Evolutionary conservation across 2,329 filamentous ascomycete genomes (phyloP).

Genomic region (Aspergillus fumigatiaffinis): DNA sequence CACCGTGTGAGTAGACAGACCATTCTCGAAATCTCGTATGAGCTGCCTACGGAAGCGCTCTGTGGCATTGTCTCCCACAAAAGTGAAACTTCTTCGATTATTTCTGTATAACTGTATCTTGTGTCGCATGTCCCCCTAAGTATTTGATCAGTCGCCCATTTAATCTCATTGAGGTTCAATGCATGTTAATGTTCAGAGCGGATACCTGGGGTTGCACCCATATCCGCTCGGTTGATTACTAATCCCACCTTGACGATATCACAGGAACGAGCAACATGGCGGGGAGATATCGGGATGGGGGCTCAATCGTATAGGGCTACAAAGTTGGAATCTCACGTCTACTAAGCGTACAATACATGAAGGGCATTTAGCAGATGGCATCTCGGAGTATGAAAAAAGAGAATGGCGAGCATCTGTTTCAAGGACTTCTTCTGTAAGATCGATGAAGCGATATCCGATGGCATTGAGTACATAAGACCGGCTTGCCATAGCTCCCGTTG

Average conservation of each 20-base stretch:
- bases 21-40: not conserved
- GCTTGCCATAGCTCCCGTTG: not conserved
- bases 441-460: not conserved
- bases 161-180: not conserved
- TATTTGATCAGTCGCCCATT: not conserved
- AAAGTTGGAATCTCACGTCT: not conserved
- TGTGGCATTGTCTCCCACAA: not conserved
- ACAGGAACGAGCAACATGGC: not conserved
- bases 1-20: not conserved
- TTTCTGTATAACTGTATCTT: too few relatives aligned
- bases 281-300: not conserved
- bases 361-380: not conserved
- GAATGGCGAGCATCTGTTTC: not conserved
- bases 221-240: not conserved
- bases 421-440: not conserved
- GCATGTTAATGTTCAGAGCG: not conserved
- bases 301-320: not conserved
- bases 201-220: not conserved
- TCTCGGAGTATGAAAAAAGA: not conserved
- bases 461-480: not conserved
- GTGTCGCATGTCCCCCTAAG: not conserved
- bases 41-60: not conserved
- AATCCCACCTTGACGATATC: not conserved
- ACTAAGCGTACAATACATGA: not conserved
- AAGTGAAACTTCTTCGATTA: not conserved